Base-by-base conservation (phyloP, 129 eudicot species). In the Deinandra increscens region DNA sequence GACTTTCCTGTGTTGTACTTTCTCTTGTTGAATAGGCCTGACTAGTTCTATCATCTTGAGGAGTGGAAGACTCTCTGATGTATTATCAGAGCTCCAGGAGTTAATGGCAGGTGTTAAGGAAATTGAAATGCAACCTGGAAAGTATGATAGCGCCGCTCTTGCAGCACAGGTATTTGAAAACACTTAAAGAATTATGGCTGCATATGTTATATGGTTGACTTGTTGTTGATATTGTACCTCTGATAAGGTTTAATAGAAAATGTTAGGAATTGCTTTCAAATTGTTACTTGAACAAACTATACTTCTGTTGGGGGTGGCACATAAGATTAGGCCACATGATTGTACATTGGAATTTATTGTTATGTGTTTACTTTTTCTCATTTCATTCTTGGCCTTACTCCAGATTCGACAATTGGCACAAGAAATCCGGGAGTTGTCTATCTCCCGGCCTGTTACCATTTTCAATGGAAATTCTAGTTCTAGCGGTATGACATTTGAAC, bases 31-130 rank as follows among this genome's bases (percentile, higher is more conserved):
- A 36, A 44, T 60, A 91, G 96, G 96, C 66, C 68, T 87, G 37
- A 88, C 96, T 41, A 88, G 96, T 64, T 88, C 97, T 23, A 77
- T 91, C 23, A 79, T 91, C 66, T 84, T 91, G 85, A 91, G 86
- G 83, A 91, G 90, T 42, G 97, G 97, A 61, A 81, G 68, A 7
- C 70, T 91, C 29, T 91, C 97, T 0, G 97, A 91, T 72, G 17
- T 91, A 68, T 58, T 91, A 59, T 75, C 84, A 31, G 96, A 91
- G 71, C 87, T 91, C 60, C 97, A 88, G 64, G 96, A 83, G 71
- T 79, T 88, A 58, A 87, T 89, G 51, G 81, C 79, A 39, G 91
- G 90, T 66, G 85, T 91, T 46, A 82, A 83, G 56, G 97, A 84
- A 39, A 75, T 81, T 67, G 93, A 88, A 72, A 67, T 81, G 55